phyloP scores from a whole-genome alignment of 2,329 filamentous ascomycete genomes.

The Huntiella decipiens region DNA sequence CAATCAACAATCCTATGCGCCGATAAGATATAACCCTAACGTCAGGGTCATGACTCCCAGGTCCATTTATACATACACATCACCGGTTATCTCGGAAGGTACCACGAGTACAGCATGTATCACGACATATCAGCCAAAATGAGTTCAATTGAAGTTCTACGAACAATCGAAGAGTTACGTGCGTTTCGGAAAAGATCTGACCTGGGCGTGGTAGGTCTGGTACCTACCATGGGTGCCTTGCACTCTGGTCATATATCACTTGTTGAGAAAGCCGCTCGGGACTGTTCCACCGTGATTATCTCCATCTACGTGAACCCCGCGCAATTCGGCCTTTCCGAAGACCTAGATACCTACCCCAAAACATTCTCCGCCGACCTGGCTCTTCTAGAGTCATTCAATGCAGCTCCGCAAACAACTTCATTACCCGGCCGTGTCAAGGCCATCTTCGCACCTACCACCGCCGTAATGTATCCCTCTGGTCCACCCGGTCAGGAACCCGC shows the following conservation, averaged over 20 bases:
- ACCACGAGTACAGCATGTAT: too few relatives aligned
- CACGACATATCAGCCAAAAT: too few relatives aligned
- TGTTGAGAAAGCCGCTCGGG: conserved; percentile 62
- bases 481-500: conserved; percentile 52
- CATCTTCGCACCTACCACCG: conserved; percentile 69
- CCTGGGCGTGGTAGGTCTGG: conserved; percentile 52
- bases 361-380: conserved; percentile 72
- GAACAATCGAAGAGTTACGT: too few relatives aligned
- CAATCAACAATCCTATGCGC: too few relatives aligned
- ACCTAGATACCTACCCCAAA: conserved; percentile 72
- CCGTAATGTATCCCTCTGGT: conserved; percentile 74
- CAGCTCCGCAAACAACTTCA: conserved; percentile 31
- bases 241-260: conserved; percentile 79
- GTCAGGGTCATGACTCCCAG: too few relatives aligned
- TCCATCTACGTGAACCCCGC: conserved; percentile 93
- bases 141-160: too few relatives aligned
- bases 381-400: conserved; percentile 52
- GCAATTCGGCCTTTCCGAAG: conserved; percentile 80
- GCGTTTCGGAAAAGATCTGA: too few relatives aligned
- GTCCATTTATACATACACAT: too few relatives aligned
- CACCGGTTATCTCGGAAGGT: too few relatives aligned
- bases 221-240: conserved; percentile 96
- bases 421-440: conserved; percentile 50
- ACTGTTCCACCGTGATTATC: conserved; percentile 75
- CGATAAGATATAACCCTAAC: too few relatives aligned